A percentile compares a stretch with the other conserved stretches of the same genome.
These are phyloP conservation scores for Cryptococcus sp. DNA, from an alignment of 1,284 basidiomycete species.

Conservation along the genomic window DNA sequence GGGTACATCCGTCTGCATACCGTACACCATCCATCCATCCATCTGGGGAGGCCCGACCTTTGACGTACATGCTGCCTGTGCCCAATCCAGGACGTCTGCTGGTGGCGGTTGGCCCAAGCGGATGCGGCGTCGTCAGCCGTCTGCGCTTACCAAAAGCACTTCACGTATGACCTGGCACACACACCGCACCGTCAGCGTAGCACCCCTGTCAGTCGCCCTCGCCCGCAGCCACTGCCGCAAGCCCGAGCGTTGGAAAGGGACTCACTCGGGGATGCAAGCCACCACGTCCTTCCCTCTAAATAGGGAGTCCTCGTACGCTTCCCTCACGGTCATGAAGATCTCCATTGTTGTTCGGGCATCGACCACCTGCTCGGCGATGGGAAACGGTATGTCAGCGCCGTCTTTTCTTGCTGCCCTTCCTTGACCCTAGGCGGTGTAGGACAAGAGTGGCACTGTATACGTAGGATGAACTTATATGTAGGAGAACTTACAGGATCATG, in stretches of 20 bases:
- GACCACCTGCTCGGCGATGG: conserved; percentile 30
- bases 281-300: conserved; percentile 26
- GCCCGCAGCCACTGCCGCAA: too few species aligned
- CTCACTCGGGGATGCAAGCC: conserved; percentile 33
- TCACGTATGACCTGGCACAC: conserved; percentile 14
- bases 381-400: too few species aligned
- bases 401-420: neutral
- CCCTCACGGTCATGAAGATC: conserved; percentile 38
- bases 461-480: neutral
- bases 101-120: too few species aligned
- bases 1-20: too few species aligned
- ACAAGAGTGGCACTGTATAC: too few species aligned
- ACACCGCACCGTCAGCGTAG: neutral
- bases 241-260: neutral
- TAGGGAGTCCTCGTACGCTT: conserved; percentile 35
- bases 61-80: too few species aligned
- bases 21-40: too few species aligned
- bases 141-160: conserved; percentile 4
- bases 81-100: too few species aligned
- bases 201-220: neutral
- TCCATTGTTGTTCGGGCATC: conserved; percentile 41
- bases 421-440: too few species aligned
- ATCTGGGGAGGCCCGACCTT: too few species aligned
- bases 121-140: neutral
- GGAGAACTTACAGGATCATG: conserved; percentile 46